Evolutionary conservation across 1,284 basidiomycete genomes (phyloP), one percentile per base, ranked within the genome.

Genomic region (Cutaneotrichosporon sp.): DNA sequence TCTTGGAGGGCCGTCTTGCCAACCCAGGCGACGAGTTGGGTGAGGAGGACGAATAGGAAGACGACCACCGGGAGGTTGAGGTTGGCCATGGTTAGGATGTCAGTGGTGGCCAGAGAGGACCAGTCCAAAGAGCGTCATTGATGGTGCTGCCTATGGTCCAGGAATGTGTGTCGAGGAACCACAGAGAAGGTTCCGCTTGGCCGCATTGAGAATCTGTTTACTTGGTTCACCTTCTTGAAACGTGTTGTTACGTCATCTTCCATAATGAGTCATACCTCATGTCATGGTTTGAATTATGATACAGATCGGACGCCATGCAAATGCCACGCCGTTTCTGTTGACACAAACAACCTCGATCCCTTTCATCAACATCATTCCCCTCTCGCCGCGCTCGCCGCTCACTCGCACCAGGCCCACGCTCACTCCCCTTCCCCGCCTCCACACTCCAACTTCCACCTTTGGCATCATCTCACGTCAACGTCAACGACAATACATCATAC

Each of bases 21-120:
- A 64, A 95, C 85, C 92, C 92, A 95, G 62, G 88, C 86, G 66
- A 96, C 85, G 68, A 91, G 82, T 76, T 94, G 89, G 8, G 90
- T 89, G 65, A 90, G 70, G 71, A 95, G 87, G 34, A 92, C 90
- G 65, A 93, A 84, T 30, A 85, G 77, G 75, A 97, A 91, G 67
- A 96, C 89, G 46, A 89, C 85, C 56, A 92, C 72, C 51, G 92
- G 87, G 63, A 96, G 86, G 62, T 81, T 78, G 49, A 60, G 60
- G 31, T 55, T 56, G 30, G 66, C 38, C 50, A 52, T 52, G 58
- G 22, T 26, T 73, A 74, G 75, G 32, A 21, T 40, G 56, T 58
- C n/a, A 34, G 53, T 55, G 2, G 52, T 38, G 60, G n/a, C 30
- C 30, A 13, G 31, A 22, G 52, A 22, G 30, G 36, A 16, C 36